Evolutionary conservation across 73 alveolate species (phyloP).

Genomic region (Paramecium biaurelia): DNA sequence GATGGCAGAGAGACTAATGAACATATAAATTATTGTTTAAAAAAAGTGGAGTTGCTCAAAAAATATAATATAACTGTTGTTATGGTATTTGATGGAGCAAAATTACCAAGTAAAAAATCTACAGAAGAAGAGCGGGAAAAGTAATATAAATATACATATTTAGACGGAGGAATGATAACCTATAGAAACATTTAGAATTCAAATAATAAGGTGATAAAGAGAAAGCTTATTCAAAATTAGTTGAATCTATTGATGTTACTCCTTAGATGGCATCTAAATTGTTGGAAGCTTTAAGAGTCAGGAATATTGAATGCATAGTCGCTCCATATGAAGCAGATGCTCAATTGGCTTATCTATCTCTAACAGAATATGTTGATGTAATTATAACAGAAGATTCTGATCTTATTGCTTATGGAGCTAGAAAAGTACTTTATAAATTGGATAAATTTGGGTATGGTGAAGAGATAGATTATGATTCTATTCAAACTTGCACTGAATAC

Average conservation of each 20-base stretch:
- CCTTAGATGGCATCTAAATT: conserved; percentile 88
- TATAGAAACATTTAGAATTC: conserved; percentile 38
- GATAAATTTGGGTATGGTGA: conserved; percentile 67
- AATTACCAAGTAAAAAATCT: conserved; percentile 87
- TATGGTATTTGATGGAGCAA: conserved; percentile 98
- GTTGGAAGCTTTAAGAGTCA: conserved; percentile 65
- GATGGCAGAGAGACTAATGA: conserved; percentile 69
- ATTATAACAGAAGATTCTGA: conserved; percentile 98
- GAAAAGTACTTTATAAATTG: conserved; percentile 84
- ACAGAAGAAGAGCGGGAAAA: conserved; percentile 86
- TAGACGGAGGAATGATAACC: conserved; percentile 68
- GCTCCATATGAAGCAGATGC: conserved; percentile 99
- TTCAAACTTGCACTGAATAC: conserved; percentile 70
- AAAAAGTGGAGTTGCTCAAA: conserved; percentile 77
- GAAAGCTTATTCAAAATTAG: conserved; percentile 74
- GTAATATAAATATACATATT: conserved; percentile 55
- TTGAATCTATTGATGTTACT: conserved; percentile 87
- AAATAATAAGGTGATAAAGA: conserved; percentile 73
- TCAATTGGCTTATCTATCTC: conserved; percentile 88
- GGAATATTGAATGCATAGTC: conserved; percentile 80
- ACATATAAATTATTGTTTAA: conserved; percentile 79
- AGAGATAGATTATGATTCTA: conserved; percentile 73
- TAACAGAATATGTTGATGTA: conserved; percentile 83
- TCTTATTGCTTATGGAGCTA: conserved; percentile 94
- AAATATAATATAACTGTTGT: conserved; percentile 82